Evolutionary conservation across 2,329 filamentous ascomycete species (phyloP).

Genomic region (Monosporascus cannonballus): DNA sequence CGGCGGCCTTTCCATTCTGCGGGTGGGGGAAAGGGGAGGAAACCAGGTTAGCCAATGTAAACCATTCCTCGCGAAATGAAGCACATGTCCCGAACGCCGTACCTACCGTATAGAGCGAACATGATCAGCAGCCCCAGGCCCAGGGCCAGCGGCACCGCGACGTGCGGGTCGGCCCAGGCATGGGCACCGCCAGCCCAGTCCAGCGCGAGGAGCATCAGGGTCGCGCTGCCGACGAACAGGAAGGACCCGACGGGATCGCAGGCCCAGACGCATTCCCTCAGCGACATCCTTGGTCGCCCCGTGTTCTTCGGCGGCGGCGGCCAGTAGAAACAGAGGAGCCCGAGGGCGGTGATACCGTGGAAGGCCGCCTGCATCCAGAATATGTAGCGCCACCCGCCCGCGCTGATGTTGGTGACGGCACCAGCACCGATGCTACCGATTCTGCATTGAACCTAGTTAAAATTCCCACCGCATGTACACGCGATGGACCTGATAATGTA

Average conservation of each 20-base stretch:
- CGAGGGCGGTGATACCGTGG: constrained; percentile 40
- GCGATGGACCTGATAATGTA: neutral
- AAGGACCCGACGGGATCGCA: constrained; percentile 41
- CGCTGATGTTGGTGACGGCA: constrained; percentile 41
- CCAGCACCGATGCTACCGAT: constrained; percentile 45
- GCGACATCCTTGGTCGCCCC: constrained; percentile 31
- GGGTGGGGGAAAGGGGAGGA: neutral
- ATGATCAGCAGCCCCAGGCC: constrained; percentile 33
- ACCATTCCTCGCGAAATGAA: neutral
- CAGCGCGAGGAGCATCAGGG: constrained; percentile 37
- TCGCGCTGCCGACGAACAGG: constrained; percentile 36
- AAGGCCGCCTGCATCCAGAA: constrained; percentile 55
- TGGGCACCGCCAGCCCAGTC: constrained; percentile 41
- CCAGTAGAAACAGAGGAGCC: constrained; percentile 42
- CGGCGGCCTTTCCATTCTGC: constrained; percentile 48
- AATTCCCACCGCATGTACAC: neutral
- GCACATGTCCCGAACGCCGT: neutral
- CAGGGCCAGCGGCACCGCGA: constrained; percentile 34
- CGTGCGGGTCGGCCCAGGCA: constrained; percentile 31
- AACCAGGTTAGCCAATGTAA: too few species aligned
- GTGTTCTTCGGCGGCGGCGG: constrained; percentile 23
- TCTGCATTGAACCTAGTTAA: constrained; percentile 20
- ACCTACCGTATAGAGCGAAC: constrained; percentile 35
- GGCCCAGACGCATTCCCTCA: constrained; percentile 37
- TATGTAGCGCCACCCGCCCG: constrained; percentile 47